A percentile compares a stretch with the other conserved stretches of the same genome.
phyloP scores from a whole-genome alignment of 2,329 filamentous ascomycete species.

The Aspergillus puulaauensis region DNA sequence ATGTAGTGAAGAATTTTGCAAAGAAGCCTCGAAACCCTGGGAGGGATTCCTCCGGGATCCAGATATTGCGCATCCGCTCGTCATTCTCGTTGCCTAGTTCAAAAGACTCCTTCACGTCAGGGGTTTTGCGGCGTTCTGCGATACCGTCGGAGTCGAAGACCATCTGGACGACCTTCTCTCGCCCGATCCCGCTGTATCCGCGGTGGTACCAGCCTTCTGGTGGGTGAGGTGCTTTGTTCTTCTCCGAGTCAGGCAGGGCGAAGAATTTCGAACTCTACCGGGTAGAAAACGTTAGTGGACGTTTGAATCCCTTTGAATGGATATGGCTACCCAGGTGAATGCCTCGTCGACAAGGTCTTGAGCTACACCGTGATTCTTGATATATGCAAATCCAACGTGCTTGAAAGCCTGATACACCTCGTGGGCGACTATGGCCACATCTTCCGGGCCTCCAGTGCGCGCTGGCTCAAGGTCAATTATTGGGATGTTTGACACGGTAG shows the following conservation, averaged over 20 bases:
- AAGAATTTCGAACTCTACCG: conserved; percentile 6
- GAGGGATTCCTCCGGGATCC: conserved; percentile 45
- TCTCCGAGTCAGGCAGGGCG: not conserved
- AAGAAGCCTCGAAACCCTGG: conserved; percentile 42
- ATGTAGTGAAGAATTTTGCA: conserved; percentile 33
- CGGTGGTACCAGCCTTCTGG: conserved; percentile 3
- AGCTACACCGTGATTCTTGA: conserved; percentile 5
- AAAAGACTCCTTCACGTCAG: conserved; percentile 32
- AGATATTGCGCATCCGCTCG: conserved; percentile 45
- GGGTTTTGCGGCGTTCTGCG: not conserved
- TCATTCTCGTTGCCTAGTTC: conserved; percentile 48
- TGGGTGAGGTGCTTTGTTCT: conserved; percentile 1
- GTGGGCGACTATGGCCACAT: not conserved
- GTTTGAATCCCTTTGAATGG: not conserved
- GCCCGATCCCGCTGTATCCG: not conserved
- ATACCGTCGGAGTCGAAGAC: not conserved
- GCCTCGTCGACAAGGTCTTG: conserved; percentile 4
- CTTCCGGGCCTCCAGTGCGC: not conserved
- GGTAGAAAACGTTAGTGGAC: not conserved
- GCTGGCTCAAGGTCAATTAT: conserved; percentile 5
- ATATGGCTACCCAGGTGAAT: not conserved
- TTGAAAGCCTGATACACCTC: conserved; percentile 8
- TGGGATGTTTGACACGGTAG: not conserved
- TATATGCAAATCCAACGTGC: conserved; percentile 2
- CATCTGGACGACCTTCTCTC: conserved; percentile 3